Conservation (phyloP, 257 asterid species). For the Solanum ossicruentum region DNA sequence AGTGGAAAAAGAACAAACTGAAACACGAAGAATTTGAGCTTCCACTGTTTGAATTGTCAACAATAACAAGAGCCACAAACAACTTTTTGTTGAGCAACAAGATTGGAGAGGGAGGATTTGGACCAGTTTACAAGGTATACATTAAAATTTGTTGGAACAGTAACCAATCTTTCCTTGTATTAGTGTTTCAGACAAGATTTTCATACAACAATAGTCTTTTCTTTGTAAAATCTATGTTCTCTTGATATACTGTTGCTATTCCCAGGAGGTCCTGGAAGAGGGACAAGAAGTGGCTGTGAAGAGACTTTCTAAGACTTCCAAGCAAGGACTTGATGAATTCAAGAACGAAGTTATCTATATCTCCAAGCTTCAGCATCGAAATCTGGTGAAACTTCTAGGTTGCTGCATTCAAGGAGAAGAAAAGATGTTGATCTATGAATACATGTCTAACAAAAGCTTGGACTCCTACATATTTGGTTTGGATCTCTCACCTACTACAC, state of each 20-base stretch:
- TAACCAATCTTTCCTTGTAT: not conserved
- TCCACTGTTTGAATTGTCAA: slow-evolving; percentile 12
- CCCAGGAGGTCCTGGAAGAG: slow-evolving; percentile 8
- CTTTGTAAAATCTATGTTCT: not conserved
- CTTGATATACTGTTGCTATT: not conserved
- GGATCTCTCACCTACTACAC: not conserved
- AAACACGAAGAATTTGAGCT: slow-evolving; percentile 8
- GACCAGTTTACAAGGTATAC: slow-evolving; percentile 22
- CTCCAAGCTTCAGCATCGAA: slow-evolving; percentile 14
- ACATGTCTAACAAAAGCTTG: slow-evolving; percentile 3
- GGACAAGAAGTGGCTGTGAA: slow-evolving; percentile 25
- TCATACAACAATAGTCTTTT: not conserved
- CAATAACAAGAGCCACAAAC: slow-evolving; percentile 13
- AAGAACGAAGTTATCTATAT: slow-evolving; percentile 23
- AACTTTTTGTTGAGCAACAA: not conserved
- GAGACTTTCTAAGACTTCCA: slow-evolving; percentile 20
- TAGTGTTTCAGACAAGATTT: not conserved
- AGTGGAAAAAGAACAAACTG: not conserved
- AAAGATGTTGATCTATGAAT: slow-evolving; percentile 1
- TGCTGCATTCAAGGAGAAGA: slow-evolving; percentile 3
- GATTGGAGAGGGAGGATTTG: slow-evolving; percentile 21
- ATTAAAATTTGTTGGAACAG: not conserved
- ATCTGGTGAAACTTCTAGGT: slow-evolving; percentile 1
- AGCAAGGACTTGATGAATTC: slow-evolving; percentile 24
- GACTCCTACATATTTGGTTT: not conserved